Base-by-base conservation (phyloP, 257 asterid species). In the Solanum sitiens region DNA sequence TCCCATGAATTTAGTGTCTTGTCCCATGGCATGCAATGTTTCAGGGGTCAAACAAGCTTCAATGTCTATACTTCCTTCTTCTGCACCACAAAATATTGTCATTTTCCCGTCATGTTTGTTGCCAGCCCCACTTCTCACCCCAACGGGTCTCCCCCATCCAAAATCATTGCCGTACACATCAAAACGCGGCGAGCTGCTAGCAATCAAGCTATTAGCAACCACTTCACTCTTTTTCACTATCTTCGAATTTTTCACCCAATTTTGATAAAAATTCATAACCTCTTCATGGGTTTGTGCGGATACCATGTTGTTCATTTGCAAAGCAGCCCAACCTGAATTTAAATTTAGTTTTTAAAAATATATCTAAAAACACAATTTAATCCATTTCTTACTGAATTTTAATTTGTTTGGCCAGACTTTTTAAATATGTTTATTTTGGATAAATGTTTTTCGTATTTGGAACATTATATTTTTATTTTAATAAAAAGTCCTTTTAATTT, bases 141-240 rank as follows among this genome's bases (percentile, higher is more conserved):
- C 93, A 0, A 93, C 10, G 0, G 96, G 93, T 84, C 88, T 90
- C 0, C 98, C 98, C 91, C 95, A 92, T 15, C 97, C 94, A 33
- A 94, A 94, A 30, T 94, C 95, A 20, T 70, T 88, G 1, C 91
- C 94, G 18, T 93, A 92, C 88, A 95, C 93, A 71, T 92, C 45
- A 87, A 90, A 90, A 75, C 95, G 86, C 1, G 94, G 93, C 11
- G 95, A 94, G 56, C 95, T 90, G n/a, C 90, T 72, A 16, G 92
- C 40, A 13, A 84, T 12, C 10, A 89, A 85, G 3, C 32, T 86
- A 12, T 25, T 7, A 8, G 53, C 14, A 30, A 21, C 10, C 59
- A 80, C 23, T 8, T 8, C 44, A 30, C 88, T 87, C 86, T 27
- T 30, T 21, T 21, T 83, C 44, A 63, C 5, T 0, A 90, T 2